These are phyloP conservation scores for Avena atlantica DNA, from an alignment of 176 grass and related monocot species.

Conservation along the genomic window DNA sequence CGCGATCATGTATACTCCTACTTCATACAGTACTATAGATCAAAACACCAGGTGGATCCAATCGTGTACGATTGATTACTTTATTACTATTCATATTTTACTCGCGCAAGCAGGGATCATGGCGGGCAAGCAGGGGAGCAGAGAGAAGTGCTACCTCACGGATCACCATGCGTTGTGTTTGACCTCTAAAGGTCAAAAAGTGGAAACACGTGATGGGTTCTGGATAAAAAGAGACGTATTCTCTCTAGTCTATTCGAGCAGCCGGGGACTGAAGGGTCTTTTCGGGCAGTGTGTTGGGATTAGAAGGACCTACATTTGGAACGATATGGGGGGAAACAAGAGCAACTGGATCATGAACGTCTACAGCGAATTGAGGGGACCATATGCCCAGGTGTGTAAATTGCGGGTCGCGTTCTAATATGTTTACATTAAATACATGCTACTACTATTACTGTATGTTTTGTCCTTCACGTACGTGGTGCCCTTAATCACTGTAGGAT, in stretches of 20 bases:
- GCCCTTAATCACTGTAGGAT: background rate
- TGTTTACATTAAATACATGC: background rate
- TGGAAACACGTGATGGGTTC: background rate
- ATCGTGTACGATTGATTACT: background rate
- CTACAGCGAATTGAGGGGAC: background rate
- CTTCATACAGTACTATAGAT: no score
- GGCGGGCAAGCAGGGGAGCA: background rate
- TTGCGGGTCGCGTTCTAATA: background rate
- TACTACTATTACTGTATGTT: background rate
- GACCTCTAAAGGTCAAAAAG: no score
- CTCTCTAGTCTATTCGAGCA: no score
- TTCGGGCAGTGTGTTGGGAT: no score
- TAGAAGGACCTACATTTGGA: background rate
- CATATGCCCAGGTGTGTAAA: background rate
- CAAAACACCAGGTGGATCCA: background rate
- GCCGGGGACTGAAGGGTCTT: no score
- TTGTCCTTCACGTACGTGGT: no score
- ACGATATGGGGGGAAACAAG: background rate
- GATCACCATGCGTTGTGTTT: background rate
- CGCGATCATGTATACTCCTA: no score
- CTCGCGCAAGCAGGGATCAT: background rate
- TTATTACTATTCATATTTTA: background rate
- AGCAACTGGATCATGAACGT: background rate
- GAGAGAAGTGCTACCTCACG: background rate
- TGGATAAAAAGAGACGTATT: background rate